Evolutionary conservation across 345 rosid genomes (phyloP).

Genomic region (Cardamine chenopodiifolia): DNA sequence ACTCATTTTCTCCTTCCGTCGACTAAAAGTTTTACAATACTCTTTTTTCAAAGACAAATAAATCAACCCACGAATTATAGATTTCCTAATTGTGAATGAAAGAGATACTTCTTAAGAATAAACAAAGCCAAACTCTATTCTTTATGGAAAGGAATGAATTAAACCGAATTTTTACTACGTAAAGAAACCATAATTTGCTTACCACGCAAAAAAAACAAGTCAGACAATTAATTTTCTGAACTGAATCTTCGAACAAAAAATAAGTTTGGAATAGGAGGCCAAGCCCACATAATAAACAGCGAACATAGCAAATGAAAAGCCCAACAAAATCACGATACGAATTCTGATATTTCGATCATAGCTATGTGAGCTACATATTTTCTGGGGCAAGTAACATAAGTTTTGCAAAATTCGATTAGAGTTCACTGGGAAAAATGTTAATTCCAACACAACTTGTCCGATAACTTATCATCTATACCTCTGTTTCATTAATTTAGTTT

Average conservation of each 20-base stretch:
- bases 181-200: background rate
- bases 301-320: background rate
- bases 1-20: background rate
- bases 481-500: no score
- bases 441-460: background rate
- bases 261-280: background rate
- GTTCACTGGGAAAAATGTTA: background rate
- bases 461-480: no score
- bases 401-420: background rate
- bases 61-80: background rate
- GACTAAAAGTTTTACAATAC: background rate
- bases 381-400: background rate
- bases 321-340: background rate
- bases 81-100: background rate
- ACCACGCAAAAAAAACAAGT: background rate
- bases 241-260: no score
- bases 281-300: background rate
- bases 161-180: background rate
- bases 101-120: background rate
- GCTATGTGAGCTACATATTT: background rate
- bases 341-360: no score
- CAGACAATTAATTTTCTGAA: background rate
- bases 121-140: background rate
- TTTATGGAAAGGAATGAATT: background rate
- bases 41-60: background rate